These are phyloP conservation scores for Heliocybe sulcata DNA, from an alignment of 1,284 basidiomycete genomes.

Conservation along the genomic window DNA sequence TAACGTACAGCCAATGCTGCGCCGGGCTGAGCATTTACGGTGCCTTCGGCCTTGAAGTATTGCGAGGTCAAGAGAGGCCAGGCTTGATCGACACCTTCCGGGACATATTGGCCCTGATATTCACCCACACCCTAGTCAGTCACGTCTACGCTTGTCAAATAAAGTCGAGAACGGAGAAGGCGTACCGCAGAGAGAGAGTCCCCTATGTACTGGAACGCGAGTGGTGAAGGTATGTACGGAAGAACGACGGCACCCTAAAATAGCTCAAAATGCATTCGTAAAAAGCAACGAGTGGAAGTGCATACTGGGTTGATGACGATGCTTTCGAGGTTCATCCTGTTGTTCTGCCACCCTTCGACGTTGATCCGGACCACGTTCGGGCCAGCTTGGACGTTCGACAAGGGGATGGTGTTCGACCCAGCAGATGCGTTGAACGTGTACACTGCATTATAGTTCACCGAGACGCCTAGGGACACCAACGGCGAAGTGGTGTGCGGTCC, in stretches of 20 bases:
- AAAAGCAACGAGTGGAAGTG: slow-evolving; percentile 2
- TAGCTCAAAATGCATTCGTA: neutral
- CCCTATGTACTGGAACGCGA: slow-evolving; percentile 50
- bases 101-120: slow-evolving; percentile 43
- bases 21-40: slow-evolving; percentile 45
- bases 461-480: slow-evolving; percentile 36
- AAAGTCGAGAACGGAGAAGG: neutral
- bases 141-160: neutral
- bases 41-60: slow-evolving; percentile 44
- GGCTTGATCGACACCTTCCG: slow-evolving; percentile 46
- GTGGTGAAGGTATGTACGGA: slow-evolving; percentile 37
- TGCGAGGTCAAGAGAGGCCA: slow-evolving; percentile 51
- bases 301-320: slow-evolving; percentile 38
- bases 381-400: slow-evolving; percentile 12
- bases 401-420: slow-evolving; percentile 37
- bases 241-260: slow-evolving; percentile 37
- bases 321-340: slow-evolving; percentile 43
- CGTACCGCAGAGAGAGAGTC: slow-evolving; percentile 50
- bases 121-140: slow-evolving; percentile 2
- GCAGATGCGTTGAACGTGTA: slow-evolving; percentile 39
- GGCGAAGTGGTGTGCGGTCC: slow-evolving; percentile 43
- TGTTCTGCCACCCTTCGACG: slow-evolving; percentile 52
- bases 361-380: slow-evolving; percentile 36
- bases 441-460: slow-evolving; percentile 39
- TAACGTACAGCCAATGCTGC: slow-evolving; percentile 36